A percentile compares a stretch with the other conserved stretches of the same genome.
These are phyloP conservation scores for Cladosporium austrohemisphaericum DNA, from an alignment of 2,329 filamentous ascomycete species.

Conservation along the genomic window DNA sequence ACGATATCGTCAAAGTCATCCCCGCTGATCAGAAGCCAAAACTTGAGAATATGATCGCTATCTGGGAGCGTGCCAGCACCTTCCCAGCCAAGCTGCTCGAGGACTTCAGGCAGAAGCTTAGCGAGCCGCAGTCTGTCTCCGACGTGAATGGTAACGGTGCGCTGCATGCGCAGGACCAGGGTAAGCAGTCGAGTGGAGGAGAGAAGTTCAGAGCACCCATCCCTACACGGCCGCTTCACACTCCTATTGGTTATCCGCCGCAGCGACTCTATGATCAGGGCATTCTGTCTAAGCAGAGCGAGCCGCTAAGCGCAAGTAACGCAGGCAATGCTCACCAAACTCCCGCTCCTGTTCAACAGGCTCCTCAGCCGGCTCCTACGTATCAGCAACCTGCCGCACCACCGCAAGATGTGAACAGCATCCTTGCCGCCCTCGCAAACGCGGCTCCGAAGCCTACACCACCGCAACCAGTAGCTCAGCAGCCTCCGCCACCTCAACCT, in stretches of 20 bases:
- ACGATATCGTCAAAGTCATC: conserved; percentile 83
- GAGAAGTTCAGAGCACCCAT: conserved; percentile 31
- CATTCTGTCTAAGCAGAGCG: conserved; percentile 21
- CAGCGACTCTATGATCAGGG: conserved; percentile 31
- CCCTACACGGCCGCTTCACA: conserved; percentile 27
- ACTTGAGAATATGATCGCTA: conserved; percentile 90
- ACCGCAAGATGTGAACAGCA: conserved; percentile 32
- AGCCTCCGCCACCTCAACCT: conserved; percentile 16
- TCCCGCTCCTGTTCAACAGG: conserved; percentile 18
- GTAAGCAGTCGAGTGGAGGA: conserved; percentile 19
- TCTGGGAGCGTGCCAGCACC: conserved; percentile 94
- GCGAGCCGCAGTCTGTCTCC: conserved; percentile 14
- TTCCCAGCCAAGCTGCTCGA: conserved; percentile 76
- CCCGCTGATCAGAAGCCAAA: conserved; percentile 98
- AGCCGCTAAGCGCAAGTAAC: conserved; percentile 7
- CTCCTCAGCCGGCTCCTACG: conserved; percentile 17
- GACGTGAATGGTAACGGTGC: conserved; percentile 19
- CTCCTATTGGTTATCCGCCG: conserved; percentile 31
- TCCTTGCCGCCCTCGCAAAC: conserved; percentile 34
- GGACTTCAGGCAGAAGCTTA: conserved; percentile 69
- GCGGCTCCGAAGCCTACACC: conserved; percentile 24
- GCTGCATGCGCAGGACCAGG: conserved; percentile 14
- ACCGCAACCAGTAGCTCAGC: conserved; percentile 23
- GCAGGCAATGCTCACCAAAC: conserved; percentile 11
- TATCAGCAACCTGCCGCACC: conserved; percentile 21